These are phyloP conservation scores for Neocucurbitaria cava DNA, from an alignment of 2,329 filamentous ascomycete genomes.

Conservation along the genomic window DNA sequence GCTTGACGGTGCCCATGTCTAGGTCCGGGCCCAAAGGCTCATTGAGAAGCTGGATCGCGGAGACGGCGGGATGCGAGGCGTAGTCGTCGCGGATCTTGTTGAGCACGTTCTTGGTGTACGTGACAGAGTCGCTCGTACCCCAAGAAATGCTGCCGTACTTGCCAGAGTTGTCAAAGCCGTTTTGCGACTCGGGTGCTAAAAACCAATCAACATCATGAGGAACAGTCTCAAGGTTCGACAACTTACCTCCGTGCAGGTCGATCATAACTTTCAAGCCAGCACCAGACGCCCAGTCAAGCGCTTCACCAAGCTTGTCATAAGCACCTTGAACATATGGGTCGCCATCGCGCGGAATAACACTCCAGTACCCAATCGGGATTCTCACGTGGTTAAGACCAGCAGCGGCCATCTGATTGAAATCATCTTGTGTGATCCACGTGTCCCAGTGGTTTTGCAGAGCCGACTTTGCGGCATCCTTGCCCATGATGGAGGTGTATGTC, in stretches of 20 bases:
- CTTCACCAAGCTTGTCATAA: constrained; percentile 62
- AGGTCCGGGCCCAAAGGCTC: constrained; percentile 54
- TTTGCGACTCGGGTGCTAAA: constrained; percentile 66
- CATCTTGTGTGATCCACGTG: constrained; percentile 62
- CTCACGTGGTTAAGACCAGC: constrained; percentile 68
- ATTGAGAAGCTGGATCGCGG: constrained; percentile 57
- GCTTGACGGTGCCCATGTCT: constrained; percentile 52
- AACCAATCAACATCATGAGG: constrained; percentile 4
- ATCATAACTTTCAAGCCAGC: constrained; percentile 69
- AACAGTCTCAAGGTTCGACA: background rate
- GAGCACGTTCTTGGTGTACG: constrained; percentile 51
- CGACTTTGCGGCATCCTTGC: constrained; percentile 55
- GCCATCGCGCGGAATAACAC: constrained; percentile 57
- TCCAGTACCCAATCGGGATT: constrained; percentile 73
- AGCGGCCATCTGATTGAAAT: constrained; percentile 63
- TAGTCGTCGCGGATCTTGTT: constrained; percentile 57
- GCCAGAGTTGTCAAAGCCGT: constrained; percentile 73
- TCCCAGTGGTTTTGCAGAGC: constrained; percentile 65
- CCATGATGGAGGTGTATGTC: constrained; percentile 59
- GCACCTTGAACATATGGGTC: constrained; percentile 71
- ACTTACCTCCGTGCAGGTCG: constrained; percentile 70
- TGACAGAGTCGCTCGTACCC: constrained; percentile 53
- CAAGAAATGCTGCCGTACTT: constrained; percentile 55
- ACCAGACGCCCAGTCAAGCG: constrained; percentile 65
- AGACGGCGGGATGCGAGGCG: constrained; percentile 54